A percentile compares a stretch with the other conserved stretches of the same genome.
Evolutionary conservation across 73 alveolate species (phyloP).

Genomic region (Paraurostyla sp.): DNA sequence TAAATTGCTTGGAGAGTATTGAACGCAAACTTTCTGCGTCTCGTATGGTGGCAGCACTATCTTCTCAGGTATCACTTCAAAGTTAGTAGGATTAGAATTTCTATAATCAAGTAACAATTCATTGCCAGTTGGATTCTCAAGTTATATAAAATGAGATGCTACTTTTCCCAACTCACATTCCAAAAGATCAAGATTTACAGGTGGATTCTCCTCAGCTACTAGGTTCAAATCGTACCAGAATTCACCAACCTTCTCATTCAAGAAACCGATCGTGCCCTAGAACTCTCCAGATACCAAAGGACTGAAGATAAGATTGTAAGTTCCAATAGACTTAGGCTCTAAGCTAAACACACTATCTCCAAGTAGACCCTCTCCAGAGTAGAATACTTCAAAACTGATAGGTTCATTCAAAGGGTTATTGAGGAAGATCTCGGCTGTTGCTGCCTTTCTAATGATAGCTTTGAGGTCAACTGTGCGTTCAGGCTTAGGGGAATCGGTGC

Average conservation of each 20-base stretch:
- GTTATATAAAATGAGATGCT: slow-evolving; percentile 85
- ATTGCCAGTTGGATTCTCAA: slow-evolving; percentile 97
- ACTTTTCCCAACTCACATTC: slow-evolving; percentile 97
- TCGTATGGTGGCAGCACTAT: slow-evolving; percentile 91
- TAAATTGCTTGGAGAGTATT: slow-evolving; percentile 95
- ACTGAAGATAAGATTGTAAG: slow-evolving; percentile 91
- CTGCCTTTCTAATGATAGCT: slow-evolving; percentile 92
- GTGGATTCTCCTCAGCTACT: slow-evolving; percentile 92
- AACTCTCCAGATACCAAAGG: slow-evolving; percentile 94
- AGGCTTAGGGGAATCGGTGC: slow-evolving; percentile 94
- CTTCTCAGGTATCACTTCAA: slow-evolving; percentile 95
- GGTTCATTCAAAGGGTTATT: slow-evolving; percentile 95
- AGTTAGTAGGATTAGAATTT: slow-evolving; percentile 90
- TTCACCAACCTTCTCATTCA: slow-evolving; percentile 97
- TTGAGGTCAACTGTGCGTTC: slow-evolving; percentile 89
- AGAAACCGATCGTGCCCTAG: slow-evolving; percentile 94
- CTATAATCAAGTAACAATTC: slow-evolving; percentile 89
- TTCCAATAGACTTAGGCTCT: slow-evolving; percentile 85
- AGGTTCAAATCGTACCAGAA: slow-evolving; percentile 96
- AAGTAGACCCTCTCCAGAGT: slow-evolving; percentile 92
- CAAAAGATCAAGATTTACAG: slow-evolving; percentile 84
- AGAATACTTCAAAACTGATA: slow-evolving; percentile 93
- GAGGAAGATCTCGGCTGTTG: slow-evolving; percentile 91
- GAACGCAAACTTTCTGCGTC: slow-evolving; percentile 84
- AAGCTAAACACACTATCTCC: slow-evolving; percentile 91